Evolutionary conservation across 768 basidiomycete genomes (phyloP).

Genomic region (Lactarius evosmus): DNA sequence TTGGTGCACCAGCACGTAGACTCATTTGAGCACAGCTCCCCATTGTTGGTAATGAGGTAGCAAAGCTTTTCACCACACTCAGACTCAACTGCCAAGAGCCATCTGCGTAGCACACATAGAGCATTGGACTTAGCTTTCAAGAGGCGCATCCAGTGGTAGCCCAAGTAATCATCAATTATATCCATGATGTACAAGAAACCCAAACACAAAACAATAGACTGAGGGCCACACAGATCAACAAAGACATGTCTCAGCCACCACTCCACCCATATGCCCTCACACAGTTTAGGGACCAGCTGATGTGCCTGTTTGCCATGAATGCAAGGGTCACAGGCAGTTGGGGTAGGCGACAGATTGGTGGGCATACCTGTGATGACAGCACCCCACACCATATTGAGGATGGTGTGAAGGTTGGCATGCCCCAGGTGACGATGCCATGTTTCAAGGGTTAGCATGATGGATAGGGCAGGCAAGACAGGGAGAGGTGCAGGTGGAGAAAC

Average conservation of each 20-base stretch:
- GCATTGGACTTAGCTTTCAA: background rate
- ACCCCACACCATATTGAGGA: background rate
- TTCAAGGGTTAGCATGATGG: no score
- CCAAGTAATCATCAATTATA: slow-evolving; percentile 3
- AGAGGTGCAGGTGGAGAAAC: no score
- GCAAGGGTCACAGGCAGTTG: slow-evolving; percentile 1
- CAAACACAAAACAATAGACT: background rate
- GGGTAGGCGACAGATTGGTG: background rate
- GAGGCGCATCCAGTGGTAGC: background rate
- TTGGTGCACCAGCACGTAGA: background rate
- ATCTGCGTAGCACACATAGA: background rate
- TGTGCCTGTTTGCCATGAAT: slow-evolving; percentile 1
- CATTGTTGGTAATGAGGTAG: background rate
- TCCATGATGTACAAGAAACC: background rate
- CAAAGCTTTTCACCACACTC: background rate
- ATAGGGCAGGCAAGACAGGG: no score
- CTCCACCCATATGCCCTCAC: background rate
- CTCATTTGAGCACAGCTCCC: background rate
- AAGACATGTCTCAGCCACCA: background rate
- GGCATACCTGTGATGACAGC: slow-evolving; percentile 1
- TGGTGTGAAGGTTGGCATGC: background rate
- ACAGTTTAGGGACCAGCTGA: background rate
- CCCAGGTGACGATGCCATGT: slow-evolving; percentile 3
- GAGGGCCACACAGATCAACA: background rate
- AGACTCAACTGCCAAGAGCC: background rate